Conservation (phyloP, 2,329 filamentous ascomycete species). For the Fusarium oligoseptatum region DNA sequence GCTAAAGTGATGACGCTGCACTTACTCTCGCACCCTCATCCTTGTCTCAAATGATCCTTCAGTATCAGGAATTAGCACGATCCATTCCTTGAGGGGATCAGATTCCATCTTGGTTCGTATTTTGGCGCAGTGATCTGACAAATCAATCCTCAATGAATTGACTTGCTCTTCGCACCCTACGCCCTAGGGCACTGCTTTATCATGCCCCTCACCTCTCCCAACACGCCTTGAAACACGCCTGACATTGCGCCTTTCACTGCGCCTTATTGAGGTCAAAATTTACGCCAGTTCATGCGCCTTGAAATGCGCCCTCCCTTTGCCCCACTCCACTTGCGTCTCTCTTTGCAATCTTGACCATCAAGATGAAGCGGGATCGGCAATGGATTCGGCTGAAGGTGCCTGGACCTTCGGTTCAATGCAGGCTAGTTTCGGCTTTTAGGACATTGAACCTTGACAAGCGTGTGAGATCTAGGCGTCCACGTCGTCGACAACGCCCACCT, state of each 20-base stretch:
- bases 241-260: not conserved
- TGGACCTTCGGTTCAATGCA: not conserved
- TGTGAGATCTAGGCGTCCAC: not conserved
- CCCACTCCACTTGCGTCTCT: not conserved
- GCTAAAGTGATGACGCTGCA: too few species aligned
- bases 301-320: not conserved
- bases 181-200: not conserved
- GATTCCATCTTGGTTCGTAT: not conserved
- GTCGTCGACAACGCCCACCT: not conserved
- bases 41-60: not conserved
- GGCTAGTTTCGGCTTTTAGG: not conserved
- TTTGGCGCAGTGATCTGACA: not conserved
- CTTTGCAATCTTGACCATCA: too few species aligned
- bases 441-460: too few species aligned
- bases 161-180: not conserved
- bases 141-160: not conserved
- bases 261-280: not conserved
- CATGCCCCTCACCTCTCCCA: not conserved
- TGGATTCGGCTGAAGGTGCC: not conserved
- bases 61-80: not conserved
- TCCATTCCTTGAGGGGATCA: not conserved
- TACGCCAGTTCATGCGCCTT: not conserved
- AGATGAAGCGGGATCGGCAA: not conserved
- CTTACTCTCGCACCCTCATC: not conserved
- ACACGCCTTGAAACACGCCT: not conserved